Conservation (phyloP, 148 eudicot genomes). For the Rhododendron kiyosumense region DNA sequence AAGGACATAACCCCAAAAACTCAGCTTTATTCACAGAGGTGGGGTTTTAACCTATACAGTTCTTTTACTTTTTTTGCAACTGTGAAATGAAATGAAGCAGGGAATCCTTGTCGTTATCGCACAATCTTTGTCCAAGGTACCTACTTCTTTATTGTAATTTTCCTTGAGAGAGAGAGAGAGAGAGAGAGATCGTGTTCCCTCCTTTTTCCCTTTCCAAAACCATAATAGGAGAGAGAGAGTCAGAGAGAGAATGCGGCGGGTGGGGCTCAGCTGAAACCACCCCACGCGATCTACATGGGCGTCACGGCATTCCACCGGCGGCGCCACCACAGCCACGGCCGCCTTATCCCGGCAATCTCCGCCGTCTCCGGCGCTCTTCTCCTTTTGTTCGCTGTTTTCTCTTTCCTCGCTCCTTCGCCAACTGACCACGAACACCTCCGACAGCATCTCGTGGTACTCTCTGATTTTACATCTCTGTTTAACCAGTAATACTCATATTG, state of each 20-base stretch:
- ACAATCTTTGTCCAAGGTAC: neutral
- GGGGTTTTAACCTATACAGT: neutral
- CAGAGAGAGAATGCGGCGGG: neutral
- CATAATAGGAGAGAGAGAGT: conserved; percentile 2
- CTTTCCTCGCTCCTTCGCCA: conserved; percentile 56
- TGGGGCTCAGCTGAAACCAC: neutral
- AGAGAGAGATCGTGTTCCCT: neutral
- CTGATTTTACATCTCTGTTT: neutral
- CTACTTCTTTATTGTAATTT: neutral
- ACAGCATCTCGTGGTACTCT: conserved; percentile 6
- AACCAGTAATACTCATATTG: neutral
- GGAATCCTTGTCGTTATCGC: conserved; percentile 23
- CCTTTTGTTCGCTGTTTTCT: conserved; percentile 39
- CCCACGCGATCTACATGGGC: conserved; percentile 3
- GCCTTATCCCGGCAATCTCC: conserved; percentile 33
- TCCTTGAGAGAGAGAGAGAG: too few relatives aligned
- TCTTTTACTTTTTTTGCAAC: neutral
- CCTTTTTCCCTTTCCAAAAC: conserved; percentile 7
- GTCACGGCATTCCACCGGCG: conserved; percentile 64
- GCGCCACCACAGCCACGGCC: conserved; percentile 50
- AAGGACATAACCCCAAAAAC: too few relatives aligned
- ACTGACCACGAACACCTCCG: conserved; percentile 22
- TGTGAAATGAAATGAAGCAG: neutral
- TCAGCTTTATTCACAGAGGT: neutral
- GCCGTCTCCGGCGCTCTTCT: conserved; percentile 46